phyloP scores from a whole-genome alignment of 306 rosid species.

The Elaeagnus macrophylla region DNA sequence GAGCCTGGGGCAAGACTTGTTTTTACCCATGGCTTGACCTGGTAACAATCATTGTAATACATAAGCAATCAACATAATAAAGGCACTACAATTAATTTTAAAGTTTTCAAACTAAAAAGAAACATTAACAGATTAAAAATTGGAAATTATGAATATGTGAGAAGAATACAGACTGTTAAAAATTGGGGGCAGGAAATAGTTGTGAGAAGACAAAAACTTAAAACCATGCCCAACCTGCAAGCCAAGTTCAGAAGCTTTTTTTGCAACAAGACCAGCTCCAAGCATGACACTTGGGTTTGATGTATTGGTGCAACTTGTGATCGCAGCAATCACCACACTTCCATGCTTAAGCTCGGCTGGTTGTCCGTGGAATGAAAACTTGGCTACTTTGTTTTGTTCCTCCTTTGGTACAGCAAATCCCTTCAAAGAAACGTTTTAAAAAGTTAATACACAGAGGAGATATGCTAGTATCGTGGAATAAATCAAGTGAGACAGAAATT shows the following conservation, averaged over 20 bases:
- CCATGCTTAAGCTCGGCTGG: slow-evolving; percentile 88
- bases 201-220: too few relatives aligned
- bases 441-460: neutral
- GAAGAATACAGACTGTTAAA: neutral
- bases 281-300: slow-evolving; percentile 98
- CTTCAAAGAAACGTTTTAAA: slow-evolving; percentile 22
- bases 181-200: neutral
- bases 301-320: slow-evolving; percentile 92
- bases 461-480: too few relatives aligned
- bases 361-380: slow-evolving; percentile 80
- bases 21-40: slow-evolving; percentile 98
- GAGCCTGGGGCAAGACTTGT: slow-evolving; percentile 99
- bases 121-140: too few relatives aligned
- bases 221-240: slow-evolving; percentile 46
- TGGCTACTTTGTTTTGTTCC: slow-evolving; percentile 62
- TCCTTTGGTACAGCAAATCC: slow-evolving; percentile 93
- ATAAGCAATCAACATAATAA: too few relatives aligned
- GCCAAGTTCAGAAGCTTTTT: slow-evolving; percentile 84
- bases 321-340: slow-evolving; percentile 90
- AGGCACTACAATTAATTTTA: too few relatives aligned
- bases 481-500: too few relatives aligned
- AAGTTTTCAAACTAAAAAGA: too few relatives aligned
- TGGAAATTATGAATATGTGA: neutral
- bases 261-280: slow-evolving; percentile 93
- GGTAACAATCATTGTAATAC: neutral